Conservation (phyloP, 352 stramenopile species). For the Phytophthora citrophthora region DNA sequence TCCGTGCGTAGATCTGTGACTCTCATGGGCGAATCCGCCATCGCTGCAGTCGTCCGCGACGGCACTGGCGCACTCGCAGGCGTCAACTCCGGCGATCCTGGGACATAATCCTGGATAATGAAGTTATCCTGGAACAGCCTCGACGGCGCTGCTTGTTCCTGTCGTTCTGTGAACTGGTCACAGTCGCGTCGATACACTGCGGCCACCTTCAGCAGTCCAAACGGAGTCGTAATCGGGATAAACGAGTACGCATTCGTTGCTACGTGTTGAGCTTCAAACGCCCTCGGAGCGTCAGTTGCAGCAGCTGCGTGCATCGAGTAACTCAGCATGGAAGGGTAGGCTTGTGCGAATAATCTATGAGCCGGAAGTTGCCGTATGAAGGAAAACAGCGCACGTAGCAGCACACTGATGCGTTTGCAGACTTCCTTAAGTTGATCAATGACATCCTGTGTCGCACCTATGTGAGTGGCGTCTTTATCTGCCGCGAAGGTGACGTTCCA, state of each 20-base stretch:
- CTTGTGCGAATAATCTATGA: slow-evolving; percentile 69
- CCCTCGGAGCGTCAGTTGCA: slow-evolving; percentile 22
- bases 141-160: slow-evolving; percentile 40
- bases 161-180: slow-evolving; percentile 47
- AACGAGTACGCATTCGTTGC: slow-evolving; percentile 77
- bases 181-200: slow-evolving; percentile 73
- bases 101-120: slow-evolving; percentile 90
- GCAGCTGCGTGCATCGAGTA: slow-evolving; percentile 60
- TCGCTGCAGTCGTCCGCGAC: slow-evolving; percentile 10
- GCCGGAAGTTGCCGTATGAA: slow-evolving; percentile 81
- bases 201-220: slow-evolving; percentile 73
- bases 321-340: slow-evolving; percentile 67
- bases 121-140: slow-evolving; percentile 77
- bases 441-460: slow-evolving; percentile 59
- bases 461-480: slow-evolving; percentile 16
- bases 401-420: slow-evolving; percentile 77
- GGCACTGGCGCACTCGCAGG: slow-evolving; percentile 29
- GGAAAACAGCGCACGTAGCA: slow-evolving; percentile 74
- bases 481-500: slow-evolving; percentile 67
- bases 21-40: slow-evolving; percentile 24
- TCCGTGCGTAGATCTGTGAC: slow-evolving; percentile 28
- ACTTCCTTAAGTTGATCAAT: slow-evolving; percentile 85
- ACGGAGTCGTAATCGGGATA: slow-evolving; percentile 76
- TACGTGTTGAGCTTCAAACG: slow-evolving; percentile 47
- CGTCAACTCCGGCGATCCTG: slow-evolving; percentile 57